Evolutionary conservation across 768 basidiomycete genomes (phyloP).

Genomic region (Heimioporus sp.): DNA sequence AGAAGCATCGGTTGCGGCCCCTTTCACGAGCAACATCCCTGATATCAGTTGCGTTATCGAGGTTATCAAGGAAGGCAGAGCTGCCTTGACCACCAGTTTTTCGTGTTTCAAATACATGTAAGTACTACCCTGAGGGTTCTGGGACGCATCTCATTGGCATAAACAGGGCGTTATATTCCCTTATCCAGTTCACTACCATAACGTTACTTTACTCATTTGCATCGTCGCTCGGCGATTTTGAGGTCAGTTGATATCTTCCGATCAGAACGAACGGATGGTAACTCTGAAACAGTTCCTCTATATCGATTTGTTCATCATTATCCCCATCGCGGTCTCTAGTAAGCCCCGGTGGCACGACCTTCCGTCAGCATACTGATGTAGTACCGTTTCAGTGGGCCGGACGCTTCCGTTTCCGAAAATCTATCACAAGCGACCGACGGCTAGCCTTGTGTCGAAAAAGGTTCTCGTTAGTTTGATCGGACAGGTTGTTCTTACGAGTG

Average conservation of each 20-base stretch:
- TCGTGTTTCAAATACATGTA: conserved; percentile 99
- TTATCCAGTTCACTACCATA: conserved; percentile 99
- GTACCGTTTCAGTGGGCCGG: conserved; percentile 72
- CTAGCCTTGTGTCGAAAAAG: conserved; percentile 92
- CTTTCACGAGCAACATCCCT: conserved; percentile 90
- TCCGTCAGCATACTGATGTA: conserved; percentile 5
- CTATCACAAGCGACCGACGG: conserved; percentile 88
- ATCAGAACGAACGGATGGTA: conserved; percentile 6
- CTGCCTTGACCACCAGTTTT: conserved; percentile 96
- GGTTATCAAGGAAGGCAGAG: conserved; percentile 94
- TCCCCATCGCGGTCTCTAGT: conserved; percentile 96
- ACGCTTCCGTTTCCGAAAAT: conserved; percentile 88
- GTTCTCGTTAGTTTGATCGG: conserved; percentile 92
- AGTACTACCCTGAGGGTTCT: conserved; percentile 30
- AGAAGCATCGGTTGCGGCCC: conserved; percentile 97
- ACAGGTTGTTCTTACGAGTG: conserved; percentile 84
- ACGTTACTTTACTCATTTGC: conserved; percentile 95
- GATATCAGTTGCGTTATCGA: conserved; percentile 96
- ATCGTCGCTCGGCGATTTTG: conserved; percentile 93
- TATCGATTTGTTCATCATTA: conserved; percentile 97
- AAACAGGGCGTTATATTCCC: conserved; percentile 90
- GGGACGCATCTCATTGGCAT: conserved; percentile 9
- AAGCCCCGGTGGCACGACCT: conserved; percentile 30
- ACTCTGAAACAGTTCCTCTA: conserved; percentile 73
- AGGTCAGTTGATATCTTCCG: conserved; percentile 49